phyloP scores from a whole-genome alignment of 495 filamentous ascomycete species.

The Neurospora pannonica region DNA sequence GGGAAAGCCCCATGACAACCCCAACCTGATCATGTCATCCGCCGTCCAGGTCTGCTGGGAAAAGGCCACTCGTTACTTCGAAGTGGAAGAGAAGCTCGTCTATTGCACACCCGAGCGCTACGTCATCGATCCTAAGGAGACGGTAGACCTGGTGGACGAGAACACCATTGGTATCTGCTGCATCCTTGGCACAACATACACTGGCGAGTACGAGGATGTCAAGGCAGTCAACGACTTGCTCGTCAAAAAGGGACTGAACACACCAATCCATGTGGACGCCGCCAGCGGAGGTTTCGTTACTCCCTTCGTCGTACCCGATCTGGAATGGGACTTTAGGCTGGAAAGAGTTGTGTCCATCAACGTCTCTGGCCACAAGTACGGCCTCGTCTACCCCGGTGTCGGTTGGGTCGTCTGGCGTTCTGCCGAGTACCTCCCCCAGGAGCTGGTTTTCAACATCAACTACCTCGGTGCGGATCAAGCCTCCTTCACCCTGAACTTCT shows the following conservation, averaged over 20 bases:
- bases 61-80: conserved; percentile 91
- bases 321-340: conserved; percentile 82
- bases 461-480: conserved; percentile 90
- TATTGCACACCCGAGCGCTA: conserved; percentile 74
- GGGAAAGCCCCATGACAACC: conserved; percentile 62
- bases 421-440: conserved; percentile 73
- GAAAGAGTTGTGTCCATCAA: conserved; percentile 86
- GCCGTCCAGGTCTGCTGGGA: conserved; percentile 96
- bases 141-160: conserved; percentile 79
- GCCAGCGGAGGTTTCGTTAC: conserved; percentile 85
- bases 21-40: conserved; percentile 87
- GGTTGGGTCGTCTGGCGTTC: conserved; percentile 88
- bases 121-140: conserved; percentile 78
- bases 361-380: conserved; percentile 78
- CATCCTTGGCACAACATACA: conserved; percentile 87
- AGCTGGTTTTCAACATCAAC: conserved; percentile 96
- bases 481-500: conserved; percentile 97
- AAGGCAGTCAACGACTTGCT: conserved; percentile 82
- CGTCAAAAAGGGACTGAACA: conserved; percentile 58
- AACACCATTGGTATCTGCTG: conserved; percentile 92
- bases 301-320: conserved; percentile 72
- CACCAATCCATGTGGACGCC: conserved; percentile 84
- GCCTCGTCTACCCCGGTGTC: conserved; percentile 79
- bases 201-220: conserved; percentile 90
- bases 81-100: conserved; percentile 81